Evolutionary conservation across 805 yeast genomes (phyloP).

Genomic region (Candida berthetii): DNA sequence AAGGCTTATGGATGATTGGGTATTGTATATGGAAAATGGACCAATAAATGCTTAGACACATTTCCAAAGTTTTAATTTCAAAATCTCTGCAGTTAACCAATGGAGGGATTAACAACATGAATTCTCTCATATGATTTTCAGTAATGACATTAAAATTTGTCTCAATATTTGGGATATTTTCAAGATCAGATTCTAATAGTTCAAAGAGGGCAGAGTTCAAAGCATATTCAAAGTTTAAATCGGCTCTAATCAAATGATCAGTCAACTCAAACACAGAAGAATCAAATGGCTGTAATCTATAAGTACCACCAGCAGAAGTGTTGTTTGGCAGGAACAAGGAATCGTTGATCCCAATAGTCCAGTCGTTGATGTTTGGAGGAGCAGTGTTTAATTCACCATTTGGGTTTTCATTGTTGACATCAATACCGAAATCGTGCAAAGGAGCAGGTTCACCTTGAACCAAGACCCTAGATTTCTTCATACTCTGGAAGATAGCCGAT

Average conservation of each 20-base stretch:
- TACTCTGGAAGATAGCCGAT: not conserved
- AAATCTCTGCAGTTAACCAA: slow-evolving; percentile 16
- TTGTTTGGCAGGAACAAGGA: slow-evolving; percentile 1
- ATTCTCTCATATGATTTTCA: slow-evolving; percentile 1
- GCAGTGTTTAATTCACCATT: slow-evolving; percentile 9
- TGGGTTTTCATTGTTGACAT: slow-evolving; percentile 11
- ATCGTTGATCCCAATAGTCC: slow-evolving; percentile 4
- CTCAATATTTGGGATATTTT: slow-evolving; percentile 3
- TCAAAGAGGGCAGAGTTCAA: slow-evolving; percentile 12
- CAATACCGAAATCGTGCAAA: slow-evolving; percentile 10
- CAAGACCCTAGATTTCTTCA: not conserved
- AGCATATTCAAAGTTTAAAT: slow-evolving; percentile 13
- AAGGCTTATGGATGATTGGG: slow-evolving; percentile 34
- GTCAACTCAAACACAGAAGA: slow-evolving; percentile 5
- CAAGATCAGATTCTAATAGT: slow-evolving; percentile 4
- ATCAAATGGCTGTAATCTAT: not conserved
- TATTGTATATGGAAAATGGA: slow-evolving; percentile 42
- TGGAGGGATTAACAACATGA: slow-evolving; percentile 9
- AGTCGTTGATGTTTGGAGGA: slow-evolving; percentile 2
- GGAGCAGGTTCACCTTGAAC: not conserved
- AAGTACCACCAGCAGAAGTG: slow-evolving; percentile 1
- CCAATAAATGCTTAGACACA: slow-evolving; percentile 39
- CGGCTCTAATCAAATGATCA: slow-evolving; percentile 14
- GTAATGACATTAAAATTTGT: slow-evolving; percentile 1
- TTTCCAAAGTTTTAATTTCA: slow-evolving; percentile 9